Evolutionary conservation across 2,329 filamentous ascomycete species (phyloP).

Genomic region (Paecilomyces fulvus): DNA sequence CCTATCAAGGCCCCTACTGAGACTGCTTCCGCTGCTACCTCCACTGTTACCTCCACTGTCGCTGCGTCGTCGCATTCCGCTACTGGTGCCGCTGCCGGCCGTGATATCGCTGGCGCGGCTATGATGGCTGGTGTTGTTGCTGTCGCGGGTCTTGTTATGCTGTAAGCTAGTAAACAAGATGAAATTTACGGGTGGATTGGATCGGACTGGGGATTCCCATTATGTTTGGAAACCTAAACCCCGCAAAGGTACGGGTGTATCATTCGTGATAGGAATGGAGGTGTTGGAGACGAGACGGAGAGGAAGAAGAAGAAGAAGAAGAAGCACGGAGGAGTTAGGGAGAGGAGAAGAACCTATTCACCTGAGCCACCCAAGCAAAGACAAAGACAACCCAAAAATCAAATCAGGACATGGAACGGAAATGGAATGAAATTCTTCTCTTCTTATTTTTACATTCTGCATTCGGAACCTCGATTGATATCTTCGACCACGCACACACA

Average conservation of each 20-base stretch:
- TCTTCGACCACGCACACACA: not conserved
- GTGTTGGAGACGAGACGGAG: too few relatives aligned
- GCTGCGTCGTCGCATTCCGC: constrained; percentile 10
- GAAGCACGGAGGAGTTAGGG: too few relatives aligned
- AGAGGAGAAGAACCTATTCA: not conserved
- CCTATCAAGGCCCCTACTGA: constrained; percentile 2
- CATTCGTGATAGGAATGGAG: too few relatives aligned
- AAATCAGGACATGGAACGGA: not conserved
- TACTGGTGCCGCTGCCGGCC: constrained; percentile 13
- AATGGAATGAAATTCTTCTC: not conserved
- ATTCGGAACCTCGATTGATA: not conserved
- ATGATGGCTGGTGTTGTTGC: constrained; percentile 23
- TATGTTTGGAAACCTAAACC: not conserved
- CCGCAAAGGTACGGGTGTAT: too few relatives aligned
- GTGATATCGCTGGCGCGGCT: constrained; percentile 15
- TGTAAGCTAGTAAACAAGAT: constrained; percentile 15
- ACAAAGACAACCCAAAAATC: not conserved
- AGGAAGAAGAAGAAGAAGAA: not conserved
- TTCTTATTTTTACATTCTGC: not conserved
- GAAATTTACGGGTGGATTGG: not conserved
- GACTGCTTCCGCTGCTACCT: constrained; percentile 2
- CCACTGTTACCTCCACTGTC: constrained; percentile 7
- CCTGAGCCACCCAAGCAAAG: not conserved
- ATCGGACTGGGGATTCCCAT: not conserved
- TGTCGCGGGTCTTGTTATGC: constrained; percentile 23